Evolutionary conservation across 176 grass and related monocot genomes (phyloP).

Genomic region (Ananas comosus): DNA sequence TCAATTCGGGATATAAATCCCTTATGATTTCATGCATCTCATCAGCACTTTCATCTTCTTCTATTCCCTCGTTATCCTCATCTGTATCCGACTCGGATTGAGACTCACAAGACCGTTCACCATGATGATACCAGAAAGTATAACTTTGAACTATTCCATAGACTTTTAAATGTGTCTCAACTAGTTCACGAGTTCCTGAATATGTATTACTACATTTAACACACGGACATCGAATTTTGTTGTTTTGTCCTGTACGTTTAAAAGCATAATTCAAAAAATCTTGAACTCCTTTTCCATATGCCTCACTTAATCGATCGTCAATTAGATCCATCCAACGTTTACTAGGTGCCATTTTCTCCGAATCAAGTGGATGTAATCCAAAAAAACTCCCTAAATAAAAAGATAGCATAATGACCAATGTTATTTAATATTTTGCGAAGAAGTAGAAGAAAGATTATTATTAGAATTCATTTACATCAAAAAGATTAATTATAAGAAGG

Average conservation of each 20-base stretch:
- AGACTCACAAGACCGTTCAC: neutral
- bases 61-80: too few relatives aligned
- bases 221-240: neutral
- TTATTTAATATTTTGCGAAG: too few relatives aligned
- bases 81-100: neutral
- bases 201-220: neutral
- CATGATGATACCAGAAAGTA: neutral
- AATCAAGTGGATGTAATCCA: too few relatives aligned
- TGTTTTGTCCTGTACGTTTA: neutral
- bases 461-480: too few relatives aligned
- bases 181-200: neutral
- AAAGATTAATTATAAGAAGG: too few relatives aligned
- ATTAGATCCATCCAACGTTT: neutral
- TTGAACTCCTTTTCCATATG: neutral
- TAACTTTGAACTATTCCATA: constrained; percentile 1
- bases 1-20: too few relatives aligned
- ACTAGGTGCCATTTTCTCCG: too few relatives aligned
- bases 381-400: too few relatives aligned
- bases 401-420: too few relatives aligned
- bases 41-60: too few relatives aligned
- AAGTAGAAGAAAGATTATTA: too few relatives aligned
- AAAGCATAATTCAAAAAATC: neutral
- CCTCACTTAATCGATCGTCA: neutral
- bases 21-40: too few relatives aligned
- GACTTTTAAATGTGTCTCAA: neutral